A percentile compares a stretch with the other conserved stretches of the same genome.
Evolutionary conservation across 176 grass and related monocot genomes (phyloP).

Genomic region (Bonia amplexicaulis): DNA sequence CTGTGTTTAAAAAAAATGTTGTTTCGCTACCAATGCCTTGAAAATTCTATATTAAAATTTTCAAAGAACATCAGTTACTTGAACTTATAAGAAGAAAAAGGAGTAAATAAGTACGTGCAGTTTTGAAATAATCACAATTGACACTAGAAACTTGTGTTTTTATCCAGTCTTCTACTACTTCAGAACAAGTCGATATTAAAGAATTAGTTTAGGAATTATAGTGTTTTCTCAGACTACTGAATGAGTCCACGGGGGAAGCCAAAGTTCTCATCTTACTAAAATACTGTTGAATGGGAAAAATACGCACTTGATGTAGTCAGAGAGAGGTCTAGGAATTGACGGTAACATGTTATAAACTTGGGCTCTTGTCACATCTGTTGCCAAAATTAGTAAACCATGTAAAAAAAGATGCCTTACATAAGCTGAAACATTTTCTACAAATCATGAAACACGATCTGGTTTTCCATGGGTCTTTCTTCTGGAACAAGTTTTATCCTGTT

Average conservation of each 20-base stretch:
- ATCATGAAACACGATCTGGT: constrained; percentile 4
- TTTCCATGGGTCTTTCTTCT: background rate
- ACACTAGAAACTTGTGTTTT: background rate
- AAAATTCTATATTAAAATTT: background rate
- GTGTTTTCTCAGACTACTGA: background rate
- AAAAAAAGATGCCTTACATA: background rate
- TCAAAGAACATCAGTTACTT: background rate
- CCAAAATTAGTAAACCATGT: background rate
- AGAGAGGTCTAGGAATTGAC: background rate
- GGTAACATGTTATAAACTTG: background rate
- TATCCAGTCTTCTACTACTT: background rate
- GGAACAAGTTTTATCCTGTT: background rate
- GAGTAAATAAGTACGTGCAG: background rate
- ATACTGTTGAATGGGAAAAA: background rate
- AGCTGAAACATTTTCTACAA: background rate
- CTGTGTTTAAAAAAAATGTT: background rate
- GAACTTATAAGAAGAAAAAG: background rate
- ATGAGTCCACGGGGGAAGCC: background rate
- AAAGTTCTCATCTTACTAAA: background rate
- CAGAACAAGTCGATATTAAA: background rate
- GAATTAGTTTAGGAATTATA: background rate
- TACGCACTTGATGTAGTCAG: background rate
- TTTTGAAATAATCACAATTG: background rate
- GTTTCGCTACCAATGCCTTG: background rate
- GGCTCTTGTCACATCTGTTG: background rate